Base-by-base conservation (phyloP, 805 yeast species). In the Monosporozyma solicola region DNA sequence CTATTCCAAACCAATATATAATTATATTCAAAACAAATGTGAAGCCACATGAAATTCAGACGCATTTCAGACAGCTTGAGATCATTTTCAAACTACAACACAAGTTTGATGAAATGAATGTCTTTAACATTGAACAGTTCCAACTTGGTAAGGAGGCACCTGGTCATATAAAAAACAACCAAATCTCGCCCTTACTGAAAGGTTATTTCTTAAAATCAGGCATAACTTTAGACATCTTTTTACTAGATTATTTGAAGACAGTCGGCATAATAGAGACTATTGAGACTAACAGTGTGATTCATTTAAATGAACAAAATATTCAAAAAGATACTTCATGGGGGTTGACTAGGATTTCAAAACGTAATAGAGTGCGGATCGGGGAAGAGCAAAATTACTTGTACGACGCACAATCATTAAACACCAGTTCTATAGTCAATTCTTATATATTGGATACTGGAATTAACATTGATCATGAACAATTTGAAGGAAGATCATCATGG, bases 251-350 rank as follows among this genome's bases (percentile, higher is more conserved):
- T 43, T 24, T 43, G 11, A 11, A 43, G 11, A 6, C 4, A 22
- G n/a, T 29, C 13, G 7, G 25, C 13, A 16, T 39, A 5, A 41
- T 41, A 16, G 13, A 41, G 11, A 8, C 41, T 13, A 54, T 54
- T n/a, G 57, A 54, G 22, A 22, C 48, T 3, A 44, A 54, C 37
- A 47, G 52, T 3, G 20, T 32, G n/a, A 47, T 54, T 3, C 39
- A 47, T 33, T 16, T 41, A n/a, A 31, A 22, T 5, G 33, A 50
- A 20, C 13, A 37, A n/a, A 20, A 16, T 3, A 35, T 57, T 13
- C 92, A 88, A 73, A 76, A 78, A 57, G 91, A 90, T 57, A 88
- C 95, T 27, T 94, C 96, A 45, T 89, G 97, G 97, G 97, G 96
- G 61, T 79, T 89, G 56, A 84, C 95, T 25, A 81, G 96, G 76